phyloP scores from a whole-genome alignment of 2,329 filamentous ascomycete genomes.

The Pyrenophora seminiperda region DNA sequence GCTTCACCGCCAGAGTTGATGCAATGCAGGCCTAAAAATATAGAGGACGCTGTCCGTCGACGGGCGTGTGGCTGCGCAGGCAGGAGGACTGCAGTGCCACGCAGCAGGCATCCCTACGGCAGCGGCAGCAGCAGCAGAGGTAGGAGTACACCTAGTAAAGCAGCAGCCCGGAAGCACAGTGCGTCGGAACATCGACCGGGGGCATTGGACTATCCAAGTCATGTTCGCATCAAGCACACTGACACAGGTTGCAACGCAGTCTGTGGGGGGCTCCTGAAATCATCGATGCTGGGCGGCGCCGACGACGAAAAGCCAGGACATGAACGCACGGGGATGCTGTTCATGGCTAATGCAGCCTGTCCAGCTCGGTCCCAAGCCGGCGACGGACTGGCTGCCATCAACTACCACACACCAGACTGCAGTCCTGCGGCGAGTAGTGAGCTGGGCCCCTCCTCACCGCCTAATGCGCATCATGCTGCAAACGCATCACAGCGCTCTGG shows the following conservation, averaged over 20 bases:
- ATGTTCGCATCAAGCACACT: conserved; percentile 38
- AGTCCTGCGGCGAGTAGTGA: conserved; percentile 24
- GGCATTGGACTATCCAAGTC: conserved; percentile 27
- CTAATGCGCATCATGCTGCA: conserved; percentile 40
- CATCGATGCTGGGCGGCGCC: conserved; percentile 23
- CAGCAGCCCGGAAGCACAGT: conserved; percentile 31
- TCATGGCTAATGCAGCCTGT: conserved; percentile 43
- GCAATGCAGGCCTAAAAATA: conserved; percentile 39
- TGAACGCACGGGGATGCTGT: conserved; percentile 43
- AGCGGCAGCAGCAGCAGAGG: conserved; percentile 27
- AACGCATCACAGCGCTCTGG: conserved; percentile 18
- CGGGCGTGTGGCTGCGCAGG: conserved; percentile 10
- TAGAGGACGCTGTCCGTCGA: background rate
- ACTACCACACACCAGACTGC: conserved; percentile 33
- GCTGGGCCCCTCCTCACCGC: conserved; percentile 45
- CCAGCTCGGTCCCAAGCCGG: conserved; percentile 37
- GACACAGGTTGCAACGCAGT: conserved; percentile 28
- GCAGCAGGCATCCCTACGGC: conserved; percentile 6
- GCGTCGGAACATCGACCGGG: conserved; percentile 35
- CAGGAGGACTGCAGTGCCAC: conserved; percentile 1
- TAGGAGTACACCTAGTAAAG: conserved; percentile 20
- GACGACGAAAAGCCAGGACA: conserved; percentile 30
- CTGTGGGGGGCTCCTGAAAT: conserved; percentile 32
- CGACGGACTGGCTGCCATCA: conserved; percentile 27
- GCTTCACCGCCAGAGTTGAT: conserved; percentile 42